Percentiles rank a stretch among this genome's conserved stretches.
Evolutionary conservation across 164 flowering plant genomes (phyloP).

Genomic region (Vitis rotundifolia): DNA sequence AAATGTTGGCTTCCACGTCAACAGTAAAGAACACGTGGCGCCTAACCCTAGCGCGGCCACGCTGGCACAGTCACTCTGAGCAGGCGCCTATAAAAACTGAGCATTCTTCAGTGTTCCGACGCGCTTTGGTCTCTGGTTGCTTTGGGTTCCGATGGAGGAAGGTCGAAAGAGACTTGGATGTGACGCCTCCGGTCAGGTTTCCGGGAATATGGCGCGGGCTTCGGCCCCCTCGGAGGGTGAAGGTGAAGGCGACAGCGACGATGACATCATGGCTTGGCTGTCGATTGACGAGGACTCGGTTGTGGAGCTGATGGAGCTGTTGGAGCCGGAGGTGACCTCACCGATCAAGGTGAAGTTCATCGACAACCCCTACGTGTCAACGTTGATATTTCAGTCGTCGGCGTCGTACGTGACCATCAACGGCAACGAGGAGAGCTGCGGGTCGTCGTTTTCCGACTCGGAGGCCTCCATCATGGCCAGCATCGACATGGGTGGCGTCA

Average conservation of each 20-base stretch:
- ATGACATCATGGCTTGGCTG: constrained; percentile 7
- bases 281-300: constrained; percentile 16
- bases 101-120: no score
- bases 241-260: constrained; percentile 6
- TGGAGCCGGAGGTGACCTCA: constrained; percentile 2
- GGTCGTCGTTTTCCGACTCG: constrained; percentile 44
- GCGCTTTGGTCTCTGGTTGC: no score
- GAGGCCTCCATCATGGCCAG: constrained; percentile 42
- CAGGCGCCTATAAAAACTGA: no score
- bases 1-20: no score
- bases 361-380: constrained; percentile 30
- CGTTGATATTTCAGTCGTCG: constrained; percentile 24
- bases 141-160: no score
- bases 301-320: constrained; percentile 9
- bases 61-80: no score
- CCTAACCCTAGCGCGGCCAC: no score
- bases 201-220: no score
- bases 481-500: constrained; percentile 23
- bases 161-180: no score
- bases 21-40: no score
- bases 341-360: constrained; percentile 25
- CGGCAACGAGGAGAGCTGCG: constrained; percentile 52
- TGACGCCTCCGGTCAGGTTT: no score
- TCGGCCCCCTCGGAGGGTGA: neutral
- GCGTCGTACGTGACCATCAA: constrained; percentile 44